Evolutionary conservation across 805 yeast species (phyloP).

Genomic region (Myxozyma vanderwaltii): DNA sequence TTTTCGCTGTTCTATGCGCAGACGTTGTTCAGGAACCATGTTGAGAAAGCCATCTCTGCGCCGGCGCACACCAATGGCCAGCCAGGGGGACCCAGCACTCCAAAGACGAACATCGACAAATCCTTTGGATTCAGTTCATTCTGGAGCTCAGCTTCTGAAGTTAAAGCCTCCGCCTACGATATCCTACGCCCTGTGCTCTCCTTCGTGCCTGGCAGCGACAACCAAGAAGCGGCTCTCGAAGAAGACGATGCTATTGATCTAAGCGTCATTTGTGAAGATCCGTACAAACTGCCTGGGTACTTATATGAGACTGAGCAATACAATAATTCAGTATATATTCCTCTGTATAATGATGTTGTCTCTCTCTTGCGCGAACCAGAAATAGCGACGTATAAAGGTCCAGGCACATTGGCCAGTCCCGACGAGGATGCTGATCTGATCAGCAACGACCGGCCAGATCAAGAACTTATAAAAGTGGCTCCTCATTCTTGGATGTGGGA

Average conservation of each 20-base stretch:
- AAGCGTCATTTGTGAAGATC: conserved; percentile 14
- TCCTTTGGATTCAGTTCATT: too few species aligned
- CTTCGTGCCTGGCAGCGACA: neutral
- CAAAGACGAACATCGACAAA: too few species aligned
- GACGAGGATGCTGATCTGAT: conserved; percentile 1
- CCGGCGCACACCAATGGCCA: too few species aligned
- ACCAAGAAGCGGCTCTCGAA: neutral
- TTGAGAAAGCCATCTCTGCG: too few species aligned
- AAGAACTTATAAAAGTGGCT: neutral
- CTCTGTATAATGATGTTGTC: conserved; percentile 6
- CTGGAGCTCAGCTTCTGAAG: neutral
- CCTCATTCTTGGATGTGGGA: conserved; percentile 18
- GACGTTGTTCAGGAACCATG: conserved; percentile 24
- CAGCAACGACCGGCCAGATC: neutral
- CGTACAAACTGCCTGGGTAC: conserved; percentile 30
- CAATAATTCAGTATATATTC: conserved; percentile 13
- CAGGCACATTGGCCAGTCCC: neutral
- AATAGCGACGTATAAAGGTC: neutral
- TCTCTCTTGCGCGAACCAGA: conserved; percentile 2
- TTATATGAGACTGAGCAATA: conserved; percentile 5
- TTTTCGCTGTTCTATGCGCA: conserved; percentile 17
- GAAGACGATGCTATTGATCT: neutral
- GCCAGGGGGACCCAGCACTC: too few species aligned
- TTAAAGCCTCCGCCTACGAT: conserved; percentile 2
- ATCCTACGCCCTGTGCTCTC: conserved; percentile 2